Evolutionary conservation across 805 yeast genomes (phyloP), one percentile per base, ranked within the genome.

Genomic region (Schizosaccharomyces osmophilus): DNA sequence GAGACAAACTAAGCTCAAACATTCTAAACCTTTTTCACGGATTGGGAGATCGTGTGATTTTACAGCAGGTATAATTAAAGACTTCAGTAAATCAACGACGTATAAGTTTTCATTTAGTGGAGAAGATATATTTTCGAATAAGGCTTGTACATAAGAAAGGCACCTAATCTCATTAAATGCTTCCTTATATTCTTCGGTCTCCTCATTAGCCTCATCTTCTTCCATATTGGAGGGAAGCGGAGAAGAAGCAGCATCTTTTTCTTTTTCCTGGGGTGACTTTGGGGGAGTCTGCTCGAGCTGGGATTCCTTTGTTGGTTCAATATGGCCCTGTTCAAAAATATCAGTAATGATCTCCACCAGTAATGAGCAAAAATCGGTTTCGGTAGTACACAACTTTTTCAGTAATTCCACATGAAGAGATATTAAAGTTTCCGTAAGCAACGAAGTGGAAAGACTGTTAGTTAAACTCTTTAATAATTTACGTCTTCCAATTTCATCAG

Each of bases 401-500:
- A 89, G 76, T 1, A 88, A 85, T 60, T 79, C 75, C 64, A 86
- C 76, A 2, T 85, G 77, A 13, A 79, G 74, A 48, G 78, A 77
- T 31, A 81, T 76, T 39, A 82, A 73, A 5, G 72, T 68, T 62
- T 80, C 87, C 1, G 80, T 71, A 31, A 85, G 73, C 17, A 77
- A 74, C 61, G 80, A 83, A 54, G 78, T 76, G 0, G 82, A 76
- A 62, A 71, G 60, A 1, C 70, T 66, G n/a, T 64, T 62, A 22
- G 87, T 76, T 4, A 82, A 71, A 1, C 80, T 75, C 39, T 75
- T 77, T 48, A 85, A 72, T 80, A 87, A 81, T 57, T 81, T 81
- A 69, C 95, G 78, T 68, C 96, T 79, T 24, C 97, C 96, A 59
- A 85, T 79, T 70, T 89, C 95, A 73, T 93, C 97, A 66, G 87